phyloP scores from a whole-genome alignment of 768 basidiomycete species.

The Sarcodon aspratus region DNA sequence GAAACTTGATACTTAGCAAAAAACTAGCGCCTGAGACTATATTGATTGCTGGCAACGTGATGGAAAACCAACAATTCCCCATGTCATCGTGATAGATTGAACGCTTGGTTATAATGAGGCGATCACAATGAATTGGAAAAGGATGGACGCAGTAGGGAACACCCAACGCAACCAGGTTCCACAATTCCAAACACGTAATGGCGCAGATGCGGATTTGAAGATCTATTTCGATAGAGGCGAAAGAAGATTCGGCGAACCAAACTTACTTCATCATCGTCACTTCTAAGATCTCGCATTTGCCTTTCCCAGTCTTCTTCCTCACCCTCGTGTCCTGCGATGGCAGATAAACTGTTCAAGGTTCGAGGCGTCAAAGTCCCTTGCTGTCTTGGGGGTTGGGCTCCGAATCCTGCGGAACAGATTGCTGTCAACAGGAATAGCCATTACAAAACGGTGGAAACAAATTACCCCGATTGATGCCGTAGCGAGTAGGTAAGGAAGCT shows the following conservation, averaged over 20 bases:
- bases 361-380: conserved; percentile 58
- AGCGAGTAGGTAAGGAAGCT: conserved; percentile 70
- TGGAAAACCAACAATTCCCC: no score
- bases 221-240: not conserved
- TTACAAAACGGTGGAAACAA: conserved; percentile 9
- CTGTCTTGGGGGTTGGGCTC: conserved; percentile 21
- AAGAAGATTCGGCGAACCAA: not conserved
- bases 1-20: no score
- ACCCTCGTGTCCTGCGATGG: conserved; percentile 78
- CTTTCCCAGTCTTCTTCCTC: conserved; percentile 85
- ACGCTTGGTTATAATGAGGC: no score
- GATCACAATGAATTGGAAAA: no score
- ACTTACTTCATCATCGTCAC: conserved; percentile 58
- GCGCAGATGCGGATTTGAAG: no score
- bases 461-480: conserved; percentile 54
- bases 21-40: no score
- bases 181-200: not conserved
- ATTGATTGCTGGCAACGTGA: no score
- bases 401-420: conserved; percentile 4
- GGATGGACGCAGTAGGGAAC: no score
- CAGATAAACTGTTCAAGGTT: conserved; percentile 70
- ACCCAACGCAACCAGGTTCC: not conserved
- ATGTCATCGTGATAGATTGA: no score
- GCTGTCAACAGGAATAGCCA: conserved; percentile 2
- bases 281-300: conserved; percentile 38